These are phyloP conservation scores for Acanthochlamys bracteata DNA, from an alignment of 106 monocot species.

Conservation along the genomic window DNA sequence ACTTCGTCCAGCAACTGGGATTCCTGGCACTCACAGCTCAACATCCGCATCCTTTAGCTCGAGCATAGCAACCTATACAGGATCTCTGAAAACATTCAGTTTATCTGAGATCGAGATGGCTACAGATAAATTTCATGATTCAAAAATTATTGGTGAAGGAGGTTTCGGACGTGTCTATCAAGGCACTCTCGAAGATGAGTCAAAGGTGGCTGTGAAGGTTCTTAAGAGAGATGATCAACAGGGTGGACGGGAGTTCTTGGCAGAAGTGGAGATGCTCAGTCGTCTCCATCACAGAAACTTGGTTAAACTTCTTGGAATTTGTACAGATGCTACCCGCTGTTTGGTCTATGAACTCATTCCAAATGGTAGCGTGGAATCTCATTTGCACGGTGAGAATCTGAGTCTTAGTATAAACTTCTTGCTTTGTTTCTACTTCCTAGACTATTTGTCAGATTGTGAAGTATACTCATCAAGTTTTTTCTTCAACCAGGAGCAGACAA, in stretches of 20 bases:
- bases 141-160: slow-evolving; percentile 79
- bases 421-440: too few relatives aligned
- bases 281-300: slow-evolving; percentile 93
- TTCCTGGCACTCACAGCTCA: slow-evolving; percentile 47
- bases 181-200: slow-evolving; percentile 72
- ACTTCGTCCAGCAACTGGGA: slow-evolving; percentile 22
- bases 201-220: slow-evolving; percentile 70
- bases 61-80: slow-evolving; percentile 60
- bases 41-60: slow-evolving; percentile 65
- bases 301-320: slow-evolving; percentile 89
- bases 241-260: slow-evolving; percentile 80
- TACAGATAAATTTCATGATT: slow-evolving; percentile 61
- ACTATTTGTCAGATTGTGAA: too few relatives aligned
- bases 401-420: neutral
- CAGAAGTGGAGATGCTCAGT: slow-evolving; percentile 94
- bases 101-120: slow-evolving; percentile 61
- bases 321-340: slow-evolving; percentile 68
- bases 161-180: slow-evolving; percentile 85
- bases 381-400: slow-evolving; percentile 69
- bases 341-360: slow-evolving; percentile 87
- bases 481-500: slow-evolving; percentile 45
- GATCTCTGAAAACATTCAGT: slow-evolving; percentile 61
- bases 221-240: slow-evolving; percentile 87
- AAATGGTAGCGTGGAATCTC: slow-evolving; percentile 95
- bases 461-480: neutral